Evolutionary conservation across 106 monocot genomes (phyloP), one percentile per base, ranked within the genome.

Genomic region (Chionographis japonica): DNA sequence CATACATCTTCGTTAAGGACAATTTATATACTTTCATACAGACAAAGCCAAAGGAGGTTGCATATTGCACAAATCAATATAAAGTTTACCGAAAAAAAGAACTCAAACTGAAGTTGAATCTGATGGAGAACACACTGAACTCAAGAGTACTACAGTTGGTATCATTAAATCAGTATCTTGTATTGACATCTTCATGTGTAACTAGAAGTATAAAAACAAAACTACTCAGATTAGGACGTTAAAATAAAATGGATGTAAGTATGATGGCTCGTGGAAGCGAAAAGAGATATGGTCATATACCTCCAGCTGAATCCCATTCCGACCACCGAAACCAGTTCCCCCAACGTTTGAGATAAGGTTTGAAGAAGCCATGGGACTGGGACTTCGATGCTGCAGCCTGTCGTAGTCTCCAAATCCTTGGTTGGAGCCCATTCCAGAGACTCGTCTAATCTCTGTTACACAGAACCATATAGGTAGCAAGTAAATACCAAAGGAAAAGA

Each of bases 311-410:
- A 88, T 38, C 54, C 85, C 86, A 77, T 60, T 84, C 85, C 91
- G 86, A 54, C 80, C 80, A 58, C 78, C 69, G n/a, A 88, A 72
- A 58, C 75, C 83, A 69, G 56, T 77, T 20, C 82, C 82, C 6
- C 65, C 57, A 41, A 72, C 40, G 62, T 63, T 82, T 37, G 83
- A 55, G 4, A 79, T 57, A 61, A 59, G 63, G 60, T 65, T 84
- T 49, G 93, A 61, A 65, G 85, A 82, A 72, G 86, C 75, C 86
- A 95, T 84, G 2, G 91, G 95, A 52, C 92, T 95, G 38, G 86
- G 95, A 68, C 95, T 95, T 82, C 95, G 74, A 19, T 76, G 75
- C 52, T 74, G 91, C 43, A 86, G 51, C 58, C 84, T 86, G 17
- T 95, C 91, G 61, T 75, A 85, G 11, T 92, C 91, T 8, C 84